Evolutionary conservation across 169 alveolate genomes (phyloP).

Genomic region (Plasmodium chabaudi): DNA sequence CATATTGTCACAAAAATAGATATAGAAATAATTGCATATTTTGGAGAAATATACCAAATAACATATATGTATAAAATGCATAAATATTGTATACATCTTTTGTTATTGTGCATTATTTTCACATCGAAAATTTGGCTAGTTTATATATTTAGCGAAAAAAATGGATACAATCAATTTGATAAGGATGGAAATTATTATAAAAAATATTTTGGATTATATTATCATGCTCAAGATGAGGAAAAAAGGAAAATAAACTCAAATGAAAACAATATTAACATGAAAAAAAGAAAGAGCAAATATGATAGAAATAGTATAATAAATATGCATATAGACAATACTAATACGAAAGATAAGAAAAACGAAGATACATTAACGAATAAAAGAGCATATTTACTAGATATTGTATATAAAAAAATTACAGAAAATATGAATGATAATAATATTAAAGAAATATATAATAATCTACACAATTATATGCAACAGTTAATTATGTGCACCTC

Average conservation of each 20-base stretch:
- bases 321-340: neutral
- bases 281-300: neutral
- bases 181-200: neutral
- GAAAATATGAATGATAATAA: constrained; percentile 23
- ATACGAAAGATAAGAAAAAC: neutral
- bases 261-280: neutral
- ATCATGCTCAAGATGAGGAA: neutral
- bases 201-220: too few species aligned
- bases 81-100: constrained; percentile 30
- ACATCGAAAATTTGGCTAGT: constrained; percentile 56
- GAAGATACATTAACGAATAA: neutral
- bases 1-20: constrained; percentile 32
- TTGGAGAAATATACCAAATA: constrained; percentile 73
- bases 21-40: constrained; percentile 44
- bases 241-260: neutral
- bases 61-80: constrained; percentile 37
- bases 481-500: constrained; percentile 50
- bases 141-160: constrained; percentile 45
- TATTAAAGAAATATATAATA: constrained; percentile 35
- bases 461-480: constrained; percentile 71
- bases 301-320: neutral
- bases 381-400: constrained; percentile 29
- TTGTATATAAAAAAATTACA: constrained; percentile 47
- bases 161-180: neutral
- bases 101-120: constrained; percentile 38